phyloP scores from a whole-genome alignment of 2,329 filamentous ascomycete species.

The Cryphonectria carpinicola region DNA sequence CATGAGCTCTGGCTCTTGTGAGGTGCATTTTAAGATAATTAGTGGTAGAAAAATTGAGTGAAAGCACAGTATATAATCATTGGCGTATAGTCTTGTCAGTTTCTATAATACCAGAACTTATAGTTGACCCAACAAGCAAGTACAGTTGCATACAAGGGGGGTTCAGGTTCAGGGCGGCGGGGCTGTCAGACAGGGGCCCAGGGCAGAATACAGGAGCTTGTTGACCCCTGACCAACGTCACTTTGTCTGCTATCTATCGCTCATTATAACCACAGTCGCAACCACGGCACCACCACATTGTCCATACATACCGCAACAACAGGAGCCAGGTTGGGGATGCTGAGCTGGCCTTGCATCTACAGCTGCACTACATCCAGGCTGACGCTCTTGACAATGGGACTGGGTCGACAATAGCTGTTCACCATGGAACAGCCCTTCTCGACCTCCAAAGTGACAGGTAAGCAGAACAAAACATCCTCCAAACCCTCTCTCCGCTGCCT shows the following conservation, averaged over 20 bases:
- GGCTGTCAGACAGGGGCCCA: not conserved
- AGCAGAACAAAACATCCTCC: slow-evolving; percentile 18
- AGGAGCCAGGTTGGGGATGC: slow-evolving; percentile 15
- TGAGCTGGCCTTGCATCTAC: slow-evolving; percentile 26
- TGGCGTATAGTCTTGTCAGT: no score
- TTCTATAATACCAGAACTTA: no score
- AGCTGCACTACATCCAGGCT: slow-evolving; percentile 5
- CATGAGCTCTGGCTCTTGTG: no score
- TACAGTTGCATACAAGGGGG: not conserved
- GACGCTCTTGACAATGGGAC: slow-evolving; percentile 13
- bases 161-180: not conserved
- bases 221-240: slow-evolving; percentile 2
- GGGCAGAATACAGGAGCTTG: not conserved
- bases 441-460: slow-evolving; percentile 79
- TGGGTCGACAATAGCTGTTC: slow-evolving; percentile 40
- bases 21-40: no score
- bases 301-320: not conserved
- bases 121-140: not conserved
- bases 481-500: slow-evolving; percentile 17
- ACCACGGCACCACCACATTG: not conserved
- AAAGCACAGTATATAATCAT: no score
- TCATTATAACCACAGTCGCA: not conserved
- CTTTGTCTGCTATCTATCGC: not conserved
- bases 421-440: slow-evolving; percentile 70
- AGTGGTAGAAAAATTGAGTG: no score